These are phyloP conservation scores for Microascus cirrosus DNA, from an alignment of 2,329 filamentous ascomycete genomes.

Conservation along the genomic window DNA sequence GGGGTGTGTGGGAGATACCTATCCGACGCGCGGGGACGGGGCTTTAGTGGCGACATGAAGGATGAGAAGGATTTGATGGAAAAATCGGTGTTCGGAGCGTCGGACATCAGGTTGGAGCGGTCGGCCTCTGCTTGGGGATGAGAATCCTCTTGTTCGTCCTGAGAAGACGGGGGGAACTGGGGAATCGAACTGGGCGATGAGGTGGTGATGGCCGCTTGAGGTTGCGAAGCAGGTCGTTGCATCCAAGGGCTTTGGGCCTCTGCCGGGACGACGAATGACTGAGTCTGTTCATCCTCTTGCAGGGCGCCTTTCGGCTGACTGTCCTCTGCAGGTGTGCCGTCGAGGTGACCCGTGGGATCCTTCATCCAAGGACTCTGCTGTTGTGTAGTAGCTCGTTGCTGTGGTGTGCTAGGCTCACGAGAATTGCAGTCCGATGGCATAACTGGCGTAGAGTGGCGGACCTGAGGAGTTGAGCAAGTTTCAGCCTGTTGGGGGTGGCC, in stretches of 20 bases:
- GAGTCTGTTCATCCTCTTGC: neutral
- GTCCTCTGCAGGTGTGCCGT: neutral
- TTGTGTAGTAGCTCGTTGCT: neutral
- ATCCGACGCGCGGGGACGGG: constrained; percentile 8
- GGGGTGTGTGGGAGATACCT: constrained; percentile 30
- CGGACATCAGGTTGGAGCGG: neutral
- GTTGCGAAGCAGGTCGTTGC: neutral
- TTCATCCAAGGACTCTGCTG: neutral
- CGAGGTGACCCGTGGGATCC: neutral
- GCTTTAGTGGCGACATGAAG: neutral
- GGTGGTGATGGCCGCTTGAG: neutral
- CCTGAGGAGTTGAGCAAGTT: neutral
- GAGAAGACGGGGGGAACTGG: neutral
- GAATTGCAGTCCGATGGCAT: neutral
- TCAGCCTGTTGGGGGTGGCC: neutral
- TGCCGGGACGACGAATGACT: neutral
- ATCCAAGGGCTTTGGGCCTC: constrained; percentile 2
- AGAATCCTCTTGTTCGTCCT: neutral
- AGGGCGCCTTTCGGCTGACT: neutral
- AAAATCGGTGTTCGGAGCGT: neutral
- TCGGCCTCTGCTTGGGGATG: neutral
- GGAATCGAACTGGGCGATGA: neutral
- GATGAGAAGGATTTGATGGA: constrained; percentile 7
- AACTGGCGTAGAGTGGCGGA: neutral
- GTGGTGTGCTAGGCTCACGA: neutral